Percentiles rank a stretch among this genome's conserved stretches.
These are phyloP conservation scores for Calonectria leucothoes DNA, from an alignment of 2,329 filamentous ascomycete species.

Conservation along the genomic window DNA sequence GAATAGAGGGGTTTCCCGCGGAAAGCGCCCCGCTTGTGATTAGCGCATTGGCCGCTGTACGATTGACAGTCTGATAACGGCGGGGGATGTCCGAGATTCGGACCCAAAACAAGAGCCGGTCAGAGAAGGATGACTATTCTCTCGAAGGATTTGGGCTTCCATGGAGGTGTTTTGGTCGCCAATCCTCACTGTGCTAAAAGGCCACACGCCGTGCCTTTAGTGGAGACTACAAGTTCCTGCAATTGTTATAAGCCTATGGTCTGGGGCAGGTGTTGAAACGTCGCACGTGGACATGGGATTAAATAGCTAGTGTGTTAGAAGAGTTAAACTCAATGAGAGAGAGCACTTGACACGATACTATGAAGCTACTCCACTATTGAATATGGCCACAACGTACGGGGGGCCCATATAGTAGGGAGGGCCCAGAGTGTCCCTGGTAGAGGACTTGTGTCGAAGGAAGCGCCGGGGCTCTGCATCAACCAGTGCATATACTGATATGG, in stretches of 20 bases:
- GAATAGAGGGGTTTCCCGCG: slow-evolving; percentile 6
- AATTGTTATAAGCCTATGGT: not conserved
- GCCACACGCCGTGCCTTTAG: not conserved
- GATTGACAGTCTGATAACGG: not conserved
- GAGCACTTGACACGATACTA: not conserved
- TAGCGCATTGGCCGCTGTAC: not conserved
- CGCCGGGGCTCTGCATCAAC: not conserved
- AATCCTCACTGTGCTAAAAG: too few relatives aligned
- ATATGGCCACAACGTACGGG: not conserved
- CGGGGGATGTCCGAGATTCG: slow-evolving; percentile 4
- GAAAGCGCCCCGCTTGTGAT: not conserved
- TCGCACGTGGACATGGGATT: not conserved
- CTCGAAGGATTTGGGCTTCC: not conserved
- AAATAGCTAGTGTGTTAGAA: not conserved
- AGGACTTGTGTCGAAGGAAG: not conserved
- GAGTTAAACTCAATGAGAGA: not conserved
- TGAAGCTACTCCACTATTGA: not conserved
- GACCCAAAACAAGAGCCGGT: not conserved
- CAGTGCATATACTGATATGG: too few relatives aligned
- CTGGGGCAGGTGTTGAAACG: not conserved
- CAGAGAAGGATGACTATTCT: not conserved
- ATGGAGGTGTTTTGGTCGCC: not conserved
- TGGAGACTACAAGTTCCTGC: not conserved
- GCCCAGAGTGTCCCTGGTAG: not conserved
- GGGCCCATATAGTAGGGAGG: not conserved